Percentiles rank a stretch among this genome's conserved stretches.
These are phyloP conservation scores for Bruguiera hainesii DNA, from an alignment of 441 rosid genomes.

Conservation along the genomic window DNA sequence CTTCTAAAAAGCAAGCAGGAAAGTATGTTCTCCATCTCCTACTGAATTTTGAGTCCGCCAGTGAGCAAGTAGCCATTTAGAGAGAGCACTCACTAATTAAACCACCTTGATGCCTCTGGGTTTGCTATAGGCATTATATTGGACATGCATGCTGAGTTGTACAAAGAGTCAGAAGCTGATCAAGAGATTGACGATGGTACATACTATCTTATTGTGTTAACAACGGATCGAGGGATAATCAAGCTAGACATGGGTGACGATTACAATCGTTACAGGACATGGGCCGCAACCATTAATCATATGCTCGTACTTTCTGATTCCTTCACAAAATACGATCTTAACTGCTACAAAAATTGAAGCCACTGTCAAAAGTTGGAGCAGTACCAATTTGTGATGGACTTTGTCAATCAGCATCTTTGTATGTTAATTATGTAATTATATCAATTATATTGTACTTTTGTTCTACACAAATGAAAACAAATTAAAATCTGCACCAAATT, in stretches of 20 bases:
- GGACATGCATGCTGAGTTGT: slow-evolving; percentile 73
- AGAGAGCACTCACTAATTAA: neutral
- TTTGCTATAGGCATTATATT: slow-evolving; percentile 47
- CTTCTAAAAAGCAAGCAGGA: slow-evolving; percentile 64
- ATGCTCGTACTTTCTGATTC: slow-evolving; percentile 70
- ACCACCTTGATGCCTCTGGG: neutral
- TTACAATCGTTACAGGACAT: slow-evolving; percentile 54
- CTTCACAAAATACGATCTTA: slow-evolving; percentile 45
- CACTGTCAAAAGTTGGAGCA: no score
- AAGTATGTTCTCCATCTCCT: slow-evolving; percentile 34
- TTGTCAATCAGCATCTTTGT: slow-evolving; percentile 5
- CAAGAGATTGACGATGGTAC: slow-evolving; percentile 37
- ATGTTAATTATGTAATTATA: slow-evolving; percentile 21
- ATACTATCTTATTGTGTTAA: slow-evolving; percentile 64
- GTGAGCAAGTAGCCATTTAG: no score
- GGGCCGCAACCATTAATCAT: slow-evolving; percentile 67
- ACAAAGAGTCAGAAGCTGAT: slow-evolving; percentile 50
- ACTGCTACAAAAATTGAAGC: slow-evolving; percentile 41
- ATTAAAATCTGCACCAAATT: neutral
- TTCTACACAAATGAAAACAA: neutral
- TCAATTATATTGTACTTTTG: neutral
- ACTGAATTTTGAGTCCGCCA: neutral
- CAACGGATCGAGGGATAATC: slow-evolving; percentile 51
- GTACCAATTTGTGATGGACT: neutral
- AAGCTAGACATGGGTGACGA: slow-evolving; percentile 87